Percentiles rank a stretch among this genome's conserved stretches.
These are phyloP conservation scores for Myxozyma melibiosi DNA, from an alignment of 805 yeast genomes.

Conservation along the genomic window DNA sequence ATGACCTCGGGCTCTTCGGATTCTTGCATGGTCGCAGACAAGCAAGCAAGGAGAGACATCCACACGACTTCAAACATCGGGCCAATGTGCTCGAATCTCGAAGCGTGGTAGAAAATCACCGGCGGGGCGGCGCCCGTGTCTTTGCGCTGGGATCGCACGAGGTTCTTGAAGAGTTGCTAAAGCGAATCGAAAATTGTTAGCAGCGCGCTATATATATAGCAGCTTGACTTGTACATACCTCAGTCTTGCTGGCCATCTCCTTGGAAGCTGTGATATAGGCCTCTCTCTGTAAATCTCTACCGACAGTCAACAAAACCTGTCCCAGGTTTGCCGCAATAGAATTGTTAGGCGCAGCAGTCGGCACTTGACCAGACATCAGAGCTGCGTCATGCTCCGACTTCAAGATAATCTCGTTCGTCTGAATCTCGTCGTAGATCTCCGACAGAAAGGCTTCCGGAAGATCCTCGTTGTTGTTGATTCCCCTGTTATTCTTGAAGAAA, in stretches of 20 bases:
- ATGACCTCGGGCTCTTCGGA: slow-evolving; percentile 70
- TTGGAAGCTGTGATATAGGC: slow-evolving; percentile 91
- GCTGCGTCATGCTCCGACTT: slow-evolving; percentile 95
- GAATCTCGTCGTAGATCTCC: slow-evolving; percentile 76
- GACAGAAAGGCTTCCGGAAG: slow-evolving; percentile 72
- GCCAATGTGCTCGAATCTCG: slow-evolving; percentile 84
- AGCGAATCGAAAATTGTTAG: neutral
- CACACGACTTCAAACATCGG: slow-evolving; percentile 92
- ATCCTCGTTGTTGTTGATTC: slow-evolving; percentile 89
- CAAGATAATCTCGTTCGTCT: slow-evolving; percentile 79
- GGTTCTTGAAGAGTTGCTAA: slow-evolving; percentile 22
- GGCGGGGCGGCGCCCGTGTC: slow-evolving; percentile 40
- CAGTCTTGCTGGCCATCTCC: slow-evolving; percentile 89
- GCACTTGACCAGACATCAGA: slow-evolving; percentile 64
- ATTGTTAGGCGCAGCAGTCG: slow-evolving; percentile 40
- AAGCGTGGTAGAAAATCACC: slow-evolving; percentile 73
- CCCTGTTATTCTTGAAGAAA: slow-evolving; percentile 82
- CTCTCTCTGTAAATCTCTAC: slow-evolving; percentile 69
- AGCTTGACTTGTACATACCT: slow-evolving; percentile 48
- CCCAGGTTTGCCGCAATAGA: slow-evolving; percentile 42
- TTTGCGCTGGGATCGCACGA: slow-evolving; percentile 28
- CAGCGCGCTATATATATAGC: too few relatives aligned
- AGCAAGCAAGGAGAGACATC: slow-evolving; percentile 96
- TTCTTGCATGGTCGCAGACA: slow-evolving; percentile 91
- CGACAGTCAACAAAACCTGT: slow-evolving; percentile 52